A percentile compares a stretch with the other conserved stretches of the same genome.
Conservation (phyloP, 176 grass and related monocot genomes). For the Musa schizocarpa region DNA sequence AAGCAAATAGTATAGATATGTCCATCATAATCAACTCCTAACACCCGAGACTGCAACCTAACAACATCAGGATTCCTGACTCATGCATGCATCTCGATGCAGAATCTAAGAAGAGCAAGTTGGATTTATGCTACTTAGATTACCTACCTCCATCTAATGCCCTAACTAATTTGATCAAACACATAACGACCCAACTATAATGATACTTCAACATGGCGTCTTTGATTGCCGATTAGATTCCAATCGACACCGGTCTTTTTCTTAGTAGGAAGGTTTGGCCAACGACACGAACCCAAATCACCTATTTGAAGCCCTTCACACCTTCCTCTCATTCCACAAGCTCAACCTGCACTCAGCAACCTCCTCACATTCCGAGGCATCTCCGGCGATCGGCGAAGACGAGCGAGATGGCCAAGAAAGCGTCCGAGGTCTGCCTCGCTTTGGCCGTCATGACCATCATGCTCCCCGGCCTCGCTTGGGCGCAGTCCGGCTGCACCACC, state of each 20-base stretch:
- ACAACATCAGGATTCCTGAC: too few relatives aligned
- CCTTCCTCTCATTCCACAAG: too few relatives aligned
- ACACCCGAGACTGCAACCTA: too few relatives aligned
- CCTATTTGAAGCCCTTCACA: too few relatives aligned
- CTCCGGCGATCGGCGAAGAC: background rate
- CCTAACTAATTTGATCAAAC: background rate
- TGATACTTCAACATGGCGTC: background rate
- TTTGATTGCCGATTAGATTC: too few relatives aligned
- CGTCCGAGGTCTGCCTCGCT: background rate
- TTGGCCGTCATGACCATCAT: background rate
- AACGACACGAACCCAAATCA: background rate
- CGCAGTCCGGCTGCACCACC: constrained; percentile 1
- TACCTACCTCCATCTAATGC: background rate
- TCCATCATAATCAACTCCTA: too few relatives aligned
- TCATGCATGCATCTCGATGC: too few relatives aligned
- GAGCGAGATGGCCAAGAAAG: background rate
- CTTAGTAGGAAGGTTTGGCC: background rate
- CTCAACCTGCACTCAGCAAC: too few relatives aligned
- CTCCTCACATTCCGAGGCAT: too few relatives aligned
- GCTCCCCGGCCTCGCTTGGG: background rate
- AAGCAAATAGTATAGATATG: too few relatives aligned
- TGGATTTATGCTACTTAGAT: background rate
- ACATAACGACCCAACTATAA: background rate
- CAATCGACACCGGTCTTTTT: too few relatives aligned
- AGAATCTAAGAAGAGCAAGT: background rate